These are phyloP conservation scores for Aspergillus intermedius DNA, from an alignment of 2,329 filamentous ascomycete genomes.

Conservation along the genomic window DNA sequence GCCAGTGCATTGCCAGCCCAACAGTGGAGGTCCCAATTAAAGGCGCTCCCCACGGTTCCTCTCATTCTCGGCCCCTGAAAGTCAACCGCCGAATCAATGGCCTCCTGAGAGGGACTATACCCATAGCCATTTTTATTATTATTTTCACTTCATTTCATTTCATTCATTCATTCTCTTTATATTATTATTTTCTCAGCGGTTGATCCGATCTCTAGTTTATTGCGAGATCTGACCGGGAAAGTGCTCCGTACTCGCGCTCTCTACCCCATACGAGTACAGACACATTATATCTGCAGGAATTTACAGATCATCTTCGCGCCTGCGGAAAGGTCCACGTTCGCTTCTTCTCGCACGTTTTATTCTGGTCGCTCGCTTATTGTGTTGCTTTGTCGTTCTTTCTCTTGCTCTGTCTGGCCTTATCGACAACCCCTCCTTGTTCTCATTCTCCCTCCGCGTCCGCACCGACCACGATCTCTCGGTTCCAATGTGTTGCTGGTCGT, in stretches of 20 bases:
- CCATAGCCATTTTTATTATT: background rate
- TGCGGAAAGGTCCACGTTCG: no score
- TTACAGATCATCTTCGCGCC: no score
- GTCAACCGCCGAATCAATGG: no score
- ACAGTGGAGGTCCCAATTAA: no score
- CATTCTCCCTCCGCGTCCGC: constrained; percentile 3
- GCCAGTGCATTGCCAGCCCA: no score
- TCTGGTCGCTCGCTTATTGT: constrained; percentile 6
- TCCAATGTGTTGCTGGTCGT: constrained; percentile 29
- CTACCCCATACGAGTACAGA: no score
- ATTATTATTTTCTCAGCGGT: background rate
- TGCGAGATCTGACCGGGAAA: background rate
- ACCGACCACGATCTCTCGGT: background rate
- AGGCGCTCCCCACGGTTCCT: no score
- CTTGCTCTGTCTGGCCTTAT: constrained; percentile 10
- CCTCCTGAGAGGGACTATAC: no score
- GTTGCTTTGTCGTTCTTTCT: constrained; percentile 5
- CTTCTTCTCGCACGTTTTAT: background rate
- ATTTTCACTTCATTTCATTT: background rate
- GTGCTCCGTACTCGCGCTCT: no score
- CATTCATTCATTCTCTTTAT: background rate
- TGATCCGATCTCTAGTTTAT: background rate
- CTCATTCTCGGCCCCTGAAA: no score
- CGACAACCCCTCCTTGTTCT: constrained; percentile 1
- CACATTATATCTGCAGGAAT: no score